A percentile compares a stretch with the other conserved stretches of the same genome.
Conservation (phyloP, 441 rosid genomes). For the Viola pubescens region DNA sequence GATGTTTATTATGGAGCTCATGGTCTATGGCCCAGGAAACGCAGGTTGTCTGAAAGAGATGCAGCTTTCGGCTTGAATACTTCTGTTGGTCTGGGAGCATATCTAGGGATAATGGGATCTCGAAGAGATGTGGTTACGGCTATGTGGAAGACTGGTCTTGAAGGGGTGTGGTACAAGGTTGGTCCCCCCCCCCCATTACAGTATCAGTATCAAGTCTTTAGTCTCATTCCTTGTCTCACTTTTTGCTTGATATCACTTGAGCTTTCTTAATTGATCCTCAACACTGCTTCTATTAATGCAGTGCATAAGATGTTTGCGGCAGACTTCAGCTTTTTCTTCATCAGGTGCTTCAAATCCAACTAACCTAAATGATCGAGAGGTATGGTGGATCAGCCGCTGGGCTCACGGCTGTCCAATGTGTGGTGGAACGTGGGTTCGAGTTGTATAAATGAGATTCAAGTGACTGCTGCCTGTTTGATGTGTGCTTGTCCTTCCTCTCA, state of each 20-base stretch:
- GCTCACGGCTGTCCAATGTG: constrained; percentile 97
- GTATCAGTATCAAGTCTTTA: too few species aligned
- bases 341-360: constrained; percentile 43
- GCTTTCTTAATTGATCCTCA: not conserved
- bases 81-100: constrained; percentile 87
- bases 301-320: constrained; percentile 97
- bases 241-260: not conserved
- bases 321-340: constrained; percentile 87
- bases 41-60: constrained; percentile 95
- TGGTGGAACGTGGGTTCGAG: constrained; percentile 97
- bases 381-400: constrained; percentile 99
- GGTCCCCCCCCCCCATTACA: not conserved
- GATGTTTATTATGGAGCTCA: constrained; percentile 57
- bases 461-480: not conserved
- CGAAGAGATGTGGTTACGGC: constrained; percentile 96
- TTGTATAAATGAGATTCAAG: constrained; percentile 39
- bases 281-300: constrained; percentile 27
- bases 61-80: constrained; percentile 97
- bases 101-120: constrained; percentile 99
- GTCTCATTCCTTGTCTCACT: too few species aligned
- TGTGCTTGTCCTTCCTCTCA: not conserved
- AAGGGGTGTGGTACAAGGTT: constrained; percentile 98
- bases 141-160: constrained; percentile 94
- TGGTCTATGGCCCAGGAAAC: constrained; percentile 95
- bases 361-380: constrained; percentile 62